A percentile compares a stretch with the other conserved stretches of the same genome.
These are phyloP conservation scores for Lasiosphaeriaceae sp. DNA, from an alignment of 495 filamentous ascomycete genomes.

Conservation along the genomic window DNA sequence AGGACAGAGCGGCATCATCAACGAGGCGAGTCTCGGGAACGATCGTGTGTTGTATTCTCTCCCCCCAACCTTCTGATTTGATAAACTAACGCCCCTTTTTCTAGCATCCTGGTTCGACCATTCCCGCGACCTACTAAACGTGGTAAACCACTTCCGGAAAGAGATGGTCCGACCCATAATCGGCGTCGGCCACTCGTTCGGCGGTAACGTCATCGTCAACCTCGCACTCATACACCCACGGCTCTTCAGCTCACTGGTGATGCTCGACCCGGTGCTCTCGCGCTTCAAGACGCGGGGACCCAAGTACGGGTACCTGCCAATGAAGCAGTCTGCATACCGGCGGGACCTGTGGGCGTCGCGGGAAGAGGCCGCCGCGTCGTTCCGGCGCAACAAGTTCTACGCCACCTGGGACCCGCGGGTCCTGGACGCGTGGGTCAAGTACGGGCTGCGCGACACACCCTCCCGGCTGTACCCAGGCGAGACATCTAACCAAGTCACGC, in stretches of 20 bases:
- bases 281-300: slow-evolving; percentile 32
- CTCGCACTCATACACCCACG: slow-evolving; percentile 75
- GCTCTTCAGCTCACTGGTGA: slow-evolving; percentile 68
- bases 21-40: slow-evolving; percentile 70
- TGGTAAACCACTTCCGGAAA: slow-evolving; percentile 78
- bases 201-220: slow-evolving; percentile 63
- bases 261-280: slow-evolving; percentile 71
- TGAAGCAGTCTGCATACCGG: slow-evolving; percentile 46
- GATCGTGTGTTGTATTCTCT: slow-evolving; percentile 56
- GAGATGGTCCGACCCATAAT: slow-evolving; percentile 86
- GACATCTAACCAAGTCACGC: slow-evolving; percentile 36
- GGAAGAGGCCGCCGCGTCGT: slow-evolving; percentile 56
- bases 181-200: slow-evolving; percentile 88
- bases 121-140: slow-evolving; percentile 78
- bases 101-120: slow-evolving; percentile 84
- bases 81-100: background rate
- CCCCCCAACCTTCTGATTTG: background rate
- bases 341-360: slow-evolving; percentile 69
- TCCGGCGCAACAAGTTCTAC: slow-evolving; percentile 64
- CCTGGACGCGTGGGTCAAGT: slow-evolving; percentile 58
- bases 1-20: slow-evolving; percentile 70
- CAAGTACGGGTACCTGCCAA: slow-evolving; percentile 25
- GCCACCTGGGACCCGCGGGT: slow-evolving; percentile 69
- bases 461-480: slow-evolving; percentile 45
- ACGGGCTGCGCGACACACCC: slow-evolving; percentile 59